A percentile compares a stretch with the other conserved stretches of the same genome.
Conservation (phyloP, 768 basidiomycete genomes). For the Filobasidium floriforme region DNA sequence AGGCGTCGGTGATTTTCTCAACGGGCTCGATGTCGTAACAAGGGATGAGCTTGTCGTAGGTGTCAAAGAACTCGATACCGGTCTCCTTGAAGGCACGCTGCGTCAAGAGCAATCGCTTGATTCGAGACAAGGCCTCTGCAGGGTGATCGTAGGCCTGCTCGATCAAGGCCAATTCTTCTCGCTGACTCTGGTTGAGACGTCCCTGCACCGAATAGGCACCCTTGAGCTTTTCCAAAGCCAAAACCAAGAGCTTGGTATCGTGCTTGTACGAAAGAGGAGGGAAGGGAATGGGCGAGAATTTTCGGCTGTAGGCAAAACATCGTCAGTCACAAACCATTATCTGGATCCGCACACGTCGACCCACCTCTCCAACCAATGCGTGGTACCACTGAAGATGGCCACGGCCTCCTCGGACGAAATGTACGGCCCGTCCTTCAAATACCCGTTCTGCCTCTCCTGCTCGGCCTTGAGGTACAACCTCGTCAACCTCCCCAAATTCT, state of each 20-base stretch:
- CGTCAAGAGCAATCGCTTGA: constrained; percentile 91
- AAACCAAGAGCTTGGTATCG: constrained; percentile 91
- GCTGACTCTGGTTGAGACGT: constrained; percentile 92
- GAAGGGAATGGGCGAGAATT: constrained; percentile 84
- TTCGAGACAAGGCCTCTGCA: constrained; percentile 96
- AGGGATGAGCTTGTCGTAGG: constrained; percentile 69
- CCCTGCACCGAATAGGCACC: constrained; percentile 98
- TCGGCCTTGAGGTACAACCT: constrained; percentile 97
- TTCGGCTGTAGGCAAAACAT: constrained; percentile 2
- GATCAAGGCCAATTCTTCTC: constrained; percentile 93
- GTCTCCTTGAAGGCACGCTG: constrained; percentile 98
- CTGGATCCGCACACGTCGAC: constrained; percentile 49
- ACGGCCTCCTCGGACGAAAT: constrained; percentile 98
- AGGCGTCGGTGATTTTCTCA: constrained; percentile 99
- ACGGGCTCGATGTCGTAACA: constrained; percentile 99
- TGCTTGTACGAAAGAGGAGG: constrained; percentile 99
- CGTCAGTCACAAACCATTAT: background rate
- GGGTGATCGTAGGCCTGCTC: constrained; percentile 99
- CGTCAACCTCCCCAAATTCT: constrained; percentile 95
- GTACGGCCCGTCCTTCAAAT: constrained; percentile 98
- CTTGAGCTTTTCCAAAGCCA: constrained; percentile 95
- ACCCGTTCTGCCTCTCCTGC: constrained; percentile 96
- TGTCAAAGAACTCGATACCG: constrained; percentile 60
- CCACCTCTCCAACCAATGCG: constrained; percentile 81
- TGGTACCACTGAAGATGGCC: constrained; percentile 95